phyloP scores from a whole-genome alignment of 2,329 filamentous ascomycete genomes.

The Pseudocercospora macadamiae region DNA sequence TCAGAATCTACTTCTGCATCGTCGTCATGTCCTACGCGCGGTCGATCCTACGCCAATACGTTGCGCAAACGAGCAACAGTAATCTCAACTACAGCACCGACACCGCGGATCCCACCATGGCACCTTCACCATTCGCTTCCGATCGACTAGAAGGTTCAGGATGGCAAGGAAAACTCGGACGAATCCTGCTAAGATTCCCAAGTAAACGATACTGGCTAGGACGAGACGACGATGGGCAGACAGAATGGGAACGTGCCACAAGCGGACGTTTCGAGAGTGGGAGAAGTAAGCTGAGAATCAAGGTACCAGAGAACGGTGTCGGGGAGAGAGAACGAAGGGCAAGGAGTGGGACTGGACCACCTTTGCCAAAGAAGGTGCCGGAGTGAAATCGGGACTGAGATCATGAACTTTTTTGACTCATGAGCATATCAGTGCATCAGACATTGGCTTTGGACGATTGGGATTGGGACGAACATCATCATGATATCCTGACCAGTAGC shows the following conservation, averaged over 20 bases:
- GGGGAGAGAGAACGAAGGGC: slow-evolving; percentile 63
- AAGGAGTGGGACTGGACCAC: slow-evolving; percentile 63
- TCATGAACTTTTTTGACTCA: too few species aligned
- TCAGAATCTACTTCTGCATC: slow-evolving; percentile 81
- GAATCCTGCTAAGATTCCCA: slow-evolving; percentile 70
- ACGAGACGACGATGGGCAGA: slow-evolving; percentile 58
- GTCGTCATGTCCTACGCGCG: slow-evolving; percentile 83
- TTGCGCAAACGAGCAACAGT: slow-evolving; percentile 43
- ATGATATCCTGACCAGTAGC: neutral
- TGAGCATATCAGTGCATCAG: neutral
- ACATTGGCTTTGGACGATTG: neutral
- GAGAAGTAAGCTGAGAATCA: slow-evolving; percentile 38
- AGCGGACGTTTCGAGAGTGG: slow-evolving; percentile 61
- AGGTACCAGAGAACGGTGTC: slow-evolving; percentile 49
- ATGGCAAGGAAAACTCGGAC: slow-evolving; percentile 77
- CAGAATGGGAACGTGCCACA: slow-evolving; percentile 69
- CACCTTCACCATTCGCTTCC: slow-evolving; percentile 70
- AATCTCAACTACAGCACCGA: slow-evolving; percentile 41
- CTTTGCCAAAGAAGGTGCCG: slow-evolving; percentile 29
- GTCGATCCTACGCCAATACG: slow-evolving; percentile 71
- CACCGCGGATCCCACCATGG: slow-evolving; percentile 48
- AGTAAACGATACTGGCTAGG: slow-evolving; percentile 82
- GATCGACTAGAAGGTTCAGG: slow-evolving; percentile 75
- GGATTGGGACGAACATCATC: neutral
- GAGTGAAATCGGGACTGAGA: slow-evolving; percentile 19